These are phyloP conservation scores for Penicillium brasilianum DNA, from an alignment of 2,329 filamentous ascomycete genomes.

Conservation along the genomic window DNA sequence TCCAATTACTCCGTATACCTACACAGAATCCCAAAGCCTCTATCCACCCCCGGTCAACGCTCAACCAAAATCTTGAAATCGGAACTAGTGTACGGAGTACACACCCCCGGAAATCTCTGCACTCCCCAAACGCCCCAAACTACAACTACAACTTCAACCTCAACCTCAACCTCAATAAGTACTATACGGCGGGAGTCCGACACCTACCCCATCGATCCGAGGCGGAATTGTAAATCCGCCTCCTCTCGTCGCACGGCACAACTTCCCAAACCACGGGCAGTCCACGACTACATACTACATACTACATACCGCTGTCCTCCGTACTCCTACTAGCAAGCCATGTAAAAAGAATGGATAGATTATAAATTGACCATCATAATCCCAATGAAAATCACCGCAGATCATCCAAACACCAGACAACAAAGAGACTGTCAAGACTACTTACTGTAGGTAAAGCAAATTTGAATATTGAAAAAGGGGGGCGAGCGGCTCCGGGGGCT, in stretches of 20 bases:
- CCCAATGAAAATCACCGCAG: slow-evolving; percentile 4
- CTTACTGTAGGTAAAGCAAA: too few relatives aligned
- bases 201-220: background rate
- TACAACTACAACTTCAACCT: background rate
- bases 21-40: too few relatives aligned
- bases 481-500: slow-evolving; percentile 5
- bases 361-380: background rate
- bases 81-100: background rate
- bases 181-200: too few relatives aligned
- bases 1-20: too few relatives aligned
- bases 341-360: too few relatives aligned
- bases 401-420: slow-evolving; percentile 10
- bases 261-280: too few relatives aligned
- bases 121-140: background rate
- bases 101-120: background rate
- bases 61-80: background rate
- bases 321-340: too few relatives aligned
- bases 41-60: too few relatives aligned
- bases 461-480: background rate
- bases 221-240: background rate
- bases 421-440: too few relatives aligned
- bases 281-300: too few relatives aligned
- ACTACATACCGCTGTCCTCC: too few relatives aligned
- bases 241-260: background rate
- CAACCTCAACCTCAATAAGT: background rate